A percentile compares a stretch with the other conserved stretches of the same genome.
These are phyloP conservation scores for Solanum habrochaites DNA, from an alignment of 257 asterid species.

Conservation along the genomic window DNA sequence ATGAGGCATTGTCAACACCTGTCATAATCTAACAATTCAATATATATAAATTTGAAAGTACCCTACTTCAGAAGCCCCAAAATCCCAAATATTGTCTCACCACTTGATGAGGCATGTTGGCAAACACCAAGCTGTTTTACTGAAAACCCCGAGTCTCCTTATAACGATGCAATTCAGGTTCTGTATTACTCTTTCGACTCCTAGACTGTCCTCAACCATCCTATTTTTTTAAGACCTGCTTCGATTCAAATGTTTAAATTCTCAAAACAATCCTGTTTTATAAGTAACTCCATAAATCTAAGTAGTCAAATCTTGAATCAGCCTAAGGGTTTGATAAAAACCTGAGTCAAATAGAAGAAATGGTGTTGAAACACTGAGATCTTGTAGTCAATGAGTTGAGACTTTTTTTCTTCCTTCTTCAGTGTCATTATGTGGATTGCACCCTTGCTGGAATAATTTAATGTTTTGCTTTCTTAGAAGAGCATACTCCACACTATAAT, in stretches of 20 bases:
- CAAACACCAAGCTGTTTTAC: neutral
- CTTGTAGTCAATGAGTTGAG: neutral
- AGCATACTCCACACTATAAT: neutral
- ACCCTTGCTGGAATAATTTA: conserved; percentile 27
- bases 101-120: neutral
- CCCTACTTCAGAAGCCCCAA: neutral
- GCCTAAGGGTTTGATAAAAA: neutral
- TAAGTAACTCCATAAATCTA: neutral
- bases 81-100: neutral
- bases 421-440: neutral
- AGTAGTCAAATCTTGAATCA: neutral
- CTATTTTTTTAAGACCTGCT: neutral
- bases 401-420: neutral
- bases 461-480: neutral
- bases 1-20: neutral
- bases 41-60: neutral
- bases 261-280: neutral
- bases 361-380: neutral
- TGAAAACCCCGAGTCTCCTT: neutral
- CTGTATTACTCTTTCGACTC: neutral
- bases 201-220: neutral
- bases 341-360: neutral
- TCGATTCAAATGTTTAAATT: neutral
- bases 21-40: neutral
- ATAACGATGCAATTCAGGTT: neutral